Evolutionary conservation across 306 rosid species (phyloP), one percentile per base, ranked within the genome.

Genomic region (Rosa rugosa): DNA sequence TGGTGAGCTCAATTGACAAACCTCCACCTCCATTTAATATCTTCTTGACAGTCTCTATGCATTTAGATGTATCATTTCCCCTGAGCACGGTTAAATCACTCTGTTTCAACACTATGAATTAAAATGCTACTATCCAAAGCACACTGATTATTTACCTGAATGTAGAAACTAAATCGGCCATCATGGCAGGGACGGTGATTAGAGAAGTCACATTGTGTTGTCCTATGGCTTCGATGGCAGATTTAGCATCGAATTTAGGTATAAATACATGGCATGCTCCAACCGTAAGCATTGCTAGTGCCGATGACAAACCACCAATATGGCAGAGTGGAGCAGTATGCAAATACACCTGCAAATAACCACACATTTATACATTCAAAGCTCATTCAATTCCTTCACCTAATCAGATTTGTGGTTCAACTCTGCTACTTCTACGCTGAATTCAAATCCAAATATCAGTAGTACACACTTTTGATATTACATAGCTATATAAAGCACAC

Each of bases 261-360:
- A 88, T 81, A 73, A 95, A 80, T 69, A 91, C 89, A 87, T 95
- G 97, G 83, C 94, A 81, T 76, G 92, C 97, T 76, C 96, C 99
- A 69, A 84, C 86, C 91, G 92, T 86, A 50, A 92, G 90, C 91
- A 91, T 80, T 69, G 98, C 84, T 89, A 95, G 47, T 73, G 98
- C 94, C 22, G 98, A 91, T 79, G 99, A 92, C 84, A 95, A 80
- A 42, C 98, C 98, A 82, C 96, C 97, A 69, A 92, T 91, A 75
- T 92, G 98, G 83, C 98, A 92, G 73, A 95, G 75, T 71, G 99
- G 99, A 79, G 99, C 93, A 40, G 95, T 88, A 78, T 92, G 97
- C 84, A 95, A 86, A 84, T 92, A 95, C 36, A 92, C 87, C 96
- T 91, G 89, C 85, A 74, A 36, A 77, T 23, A 72, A n/a, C 78